Conservation (phyloP, 331 rosid species). For the Pyrus hybrid region DNA sequence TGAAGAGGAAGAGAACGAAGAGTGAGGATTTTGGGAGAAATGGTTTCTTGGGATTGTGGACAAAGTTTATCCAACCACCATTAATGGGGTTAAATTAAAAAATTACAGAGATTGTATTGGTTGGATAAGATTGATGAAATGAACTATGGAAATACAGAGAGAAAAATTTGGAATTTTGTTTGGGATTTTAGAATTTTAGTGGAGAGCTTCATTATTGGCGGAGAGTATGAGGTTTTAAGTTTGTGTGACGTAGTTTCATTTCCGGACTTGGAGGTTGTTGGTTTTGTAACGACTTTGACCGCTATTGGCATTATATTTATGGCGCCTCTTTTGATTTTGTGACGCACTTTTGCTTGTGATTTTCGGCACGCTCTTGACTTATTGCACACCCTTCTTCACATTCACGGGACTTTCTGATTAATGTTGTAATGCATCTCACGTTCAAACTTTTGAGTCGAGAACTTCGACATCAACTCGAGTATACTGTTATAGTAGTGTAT, state of each 20-base stretch:
- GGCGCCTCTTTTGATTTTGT: background rate
- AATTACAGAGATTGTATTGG: background rate
- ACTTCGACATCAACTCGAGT: too few relatives aligned
- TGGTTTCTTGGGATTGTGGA: background rate
- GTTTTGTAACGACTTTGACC: conserved; percentile 5
- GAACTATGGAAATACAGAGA: too few relatives aligned
- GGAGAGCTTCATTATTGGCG: background rate
- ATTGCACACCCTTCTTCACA: background rate
- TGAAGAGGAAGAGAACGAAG: background rate
- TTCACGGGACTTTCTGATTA: background rate
- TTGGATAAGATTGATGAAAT: background rate
- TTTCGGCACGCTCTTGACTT: background rate
- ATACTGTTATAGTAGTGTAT: too few relatives aligned
- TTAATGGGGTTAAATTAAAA: background rate
- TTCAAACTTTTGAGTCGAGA: too few relatives aligned
- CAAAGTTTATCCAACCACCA: background rate
- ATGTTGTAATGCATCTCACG: background rate
- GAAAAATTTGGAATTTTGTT: background rate
- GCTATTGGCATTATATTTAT: background rate
- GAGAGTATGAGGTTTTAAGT: background rate
- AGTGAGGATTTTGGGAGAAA: background rate
- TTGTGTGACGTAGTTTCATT: too few relatives aligned
- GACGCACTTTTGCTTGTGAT: background rate
- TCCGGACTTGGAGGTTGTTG: conserved; percentile 9
- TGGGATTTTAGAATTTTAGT: background rate